phyloP scores from a whole-genome alignment of 2,329 filamentous ascomycete genomes.

The Fusarium praegraminearum region DNA sequence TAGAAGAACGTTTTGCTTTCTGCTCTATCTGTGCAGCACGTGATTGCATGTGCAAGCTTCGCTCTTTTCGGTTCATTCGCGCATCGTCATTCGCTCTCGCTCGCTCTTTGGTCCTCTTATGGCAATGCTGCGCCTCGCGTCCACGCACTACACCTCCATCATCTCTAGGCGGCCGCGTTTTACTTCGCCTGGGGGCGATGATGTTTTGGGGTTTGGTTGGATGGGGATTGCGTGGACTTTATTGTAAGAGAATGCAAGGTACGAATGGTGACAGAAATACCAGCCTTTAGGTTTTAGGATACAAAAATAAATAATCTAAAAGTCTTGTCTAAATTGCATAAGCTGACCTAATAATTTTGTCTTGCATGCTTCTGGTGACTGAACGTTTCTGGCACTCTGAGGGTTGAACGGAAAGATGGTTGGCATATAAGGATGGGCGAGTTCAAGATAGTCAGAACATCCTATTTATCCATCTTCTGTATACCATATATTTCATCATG shows the following conservation, averaged over 20 bases:
- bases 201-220: neutral
- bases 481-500: conserved; percentile 13
- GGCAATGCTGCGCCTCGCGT: conserved; percentile 4
- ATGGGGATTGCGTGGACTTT: conserved; percentile 26
- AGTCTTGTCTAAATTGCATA: neutral
- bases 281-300: neutral
- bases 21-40: neutral
- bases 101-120: neutral
- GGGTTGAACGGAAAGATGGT: neutral
- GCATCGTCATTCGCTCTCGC: conserved; percentile 3
- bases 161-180: conserved; percentile 21
- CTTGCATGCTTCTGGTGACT: neutral
- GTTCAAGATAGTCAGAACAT: neutral
- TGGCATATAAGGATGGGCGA: conserved; percentile 37
- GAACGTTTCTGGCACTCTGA: neutral
- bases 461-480: neutral
- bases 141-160: conserved; percentile 26
- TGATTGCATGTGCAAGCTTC: neutral
- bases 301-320: neutral
- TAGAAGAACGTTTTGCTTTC: neutral
- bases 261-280: neutral
- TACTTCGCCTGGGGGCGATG: neutral
- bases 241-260: conserved; percentile 31
- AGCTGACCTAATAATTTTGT: neutral
- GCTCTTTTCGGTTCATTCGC: neutral